These are phyloP conservation scores for Nakaseomyces kungkrabaensis DNA, from an alignment of 1,139 yeast species.

Conservation along the genomic window DNA sequence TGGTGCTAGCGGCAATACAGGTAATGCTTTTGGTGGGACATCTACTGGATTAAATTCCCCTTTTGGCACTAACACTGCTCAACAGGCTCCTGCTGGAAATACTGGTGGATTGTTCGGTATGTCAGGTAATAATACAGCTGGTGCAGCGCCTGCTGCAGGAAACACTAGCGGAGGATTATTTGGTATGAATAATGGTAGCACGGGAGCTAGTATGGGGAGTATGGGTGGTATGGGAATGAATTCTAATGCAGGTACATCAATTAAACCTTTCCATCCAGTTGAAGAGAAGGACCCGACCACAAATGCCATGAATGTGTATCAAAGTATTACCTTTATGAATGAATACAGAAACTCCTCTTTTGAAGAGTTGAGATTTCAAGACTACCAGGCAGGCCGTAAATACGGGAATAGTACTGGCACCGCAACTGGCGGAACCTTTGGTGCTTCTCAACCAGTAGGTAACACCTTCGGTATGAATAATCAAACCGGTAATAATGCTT, in stretches of 20 bases:
- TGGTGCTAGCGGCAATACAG: neutral
- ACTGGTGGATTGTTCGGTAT: conserved; percentile 15
- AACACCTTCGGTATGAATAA: conserved; percentile 9
- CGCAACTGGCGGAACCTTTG: conserved; percentile 28
- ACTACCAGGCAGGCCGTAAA: conserved; percentile 68
- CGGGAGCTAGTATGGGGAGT: neutral
- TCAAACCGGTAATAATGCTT: conserved; percentile 12
- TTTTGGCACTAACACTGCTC: conserved; percentile 16
- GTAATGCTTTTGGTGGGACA: conserved; percentile 29
- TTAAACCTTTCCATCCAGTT: conserved; percentile 53
- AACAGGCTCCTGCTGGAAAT: neutral
- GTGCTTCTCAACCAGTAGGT: conserved; percentile 12
- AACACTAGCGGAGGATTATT: conserved; percentile 18
- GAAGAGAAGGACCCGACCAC: conserved; percentile 66
- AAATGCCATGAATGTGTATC: conserved; percentile 50
- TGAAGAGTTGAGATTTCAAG: conserved; percentile 84
- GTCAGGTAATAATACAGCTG: conserved; percentile 16
- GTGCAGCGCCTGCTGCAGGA: conserved; percentile 14
- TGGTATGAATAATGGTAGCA: conserved; percentile 30
- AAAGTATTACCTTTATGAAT: conserved; percentile 80
- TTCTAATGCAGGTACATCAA: conserved; percentile 49
- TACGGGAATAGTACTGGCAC: conserved; percentile 17
- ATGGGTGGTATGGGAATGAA: neutral
- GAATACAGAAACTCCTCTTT: conserved; percentile 72
- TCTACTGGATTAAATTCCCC: conserved; percentile 19